A percentile compares a stretch with the other conserved stretches of the same genome.
These are phyloP conservation scores for Isatis tinctoria DNA, from an alignment of 345 rosid genomes.

Conservation along the genomic window DNA sequence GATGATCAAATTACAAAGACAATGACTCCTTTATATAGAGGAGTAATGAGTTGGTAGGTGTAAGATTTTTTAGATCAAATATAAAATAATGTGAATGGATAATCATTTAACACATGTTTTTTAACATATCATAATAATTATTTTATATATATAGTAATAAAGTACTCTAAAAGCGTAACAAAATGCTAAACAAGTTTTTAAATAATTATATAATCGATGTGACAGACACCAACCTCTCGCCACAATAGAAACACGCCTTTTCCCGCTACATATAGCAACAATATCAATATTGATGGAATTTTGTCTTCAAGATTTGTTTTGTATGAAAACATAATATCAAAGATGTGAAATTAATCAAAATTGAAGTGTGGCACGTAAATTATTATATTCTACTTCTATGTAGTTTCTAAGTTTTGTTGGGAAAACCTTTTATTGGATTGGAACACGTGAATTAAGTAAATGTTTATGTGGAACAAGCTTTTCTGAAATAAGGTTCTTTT, in stretches of 20 bases:
- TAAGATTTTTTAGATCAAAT: no score
- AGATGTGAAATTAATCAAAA: background rate
- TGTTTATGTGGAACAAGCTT: no score
- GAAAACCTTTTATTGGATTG: background rate
- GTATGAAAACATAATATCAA: no score
- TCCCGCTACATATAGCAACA: no score
- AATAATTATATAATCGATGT: background rate
- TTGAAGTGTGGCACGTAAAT: background rate
- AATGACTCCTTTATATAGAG: no score
- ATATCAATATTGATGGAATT: background rate
- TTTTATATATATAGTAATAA: background rate
- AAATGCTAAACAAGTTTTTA: background rate
- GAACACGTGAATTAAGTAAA: background rate
- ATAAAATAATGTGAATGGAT: no score
- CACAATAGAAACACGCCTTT: background rate
- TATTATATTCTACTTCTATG: background rate
- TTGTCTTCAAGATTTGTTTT: background rate
- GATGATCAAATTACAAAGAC: no score
- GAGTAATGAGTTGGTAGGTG: no score
- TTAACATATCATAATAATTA: background rate
- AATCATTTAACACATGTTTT: no score
- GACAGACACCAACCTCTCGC: slow-evolving; percentile 11
- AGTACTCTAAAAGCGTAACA: background rate
- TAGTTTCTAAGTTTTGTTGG: no score
- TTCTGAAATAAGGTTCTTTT: no score